These are phyloP conservation scores for Rhodotorula sp. DNA, from an alignment of 1,284 basidiomycete species.

Conservation along the genomic window DNA sequence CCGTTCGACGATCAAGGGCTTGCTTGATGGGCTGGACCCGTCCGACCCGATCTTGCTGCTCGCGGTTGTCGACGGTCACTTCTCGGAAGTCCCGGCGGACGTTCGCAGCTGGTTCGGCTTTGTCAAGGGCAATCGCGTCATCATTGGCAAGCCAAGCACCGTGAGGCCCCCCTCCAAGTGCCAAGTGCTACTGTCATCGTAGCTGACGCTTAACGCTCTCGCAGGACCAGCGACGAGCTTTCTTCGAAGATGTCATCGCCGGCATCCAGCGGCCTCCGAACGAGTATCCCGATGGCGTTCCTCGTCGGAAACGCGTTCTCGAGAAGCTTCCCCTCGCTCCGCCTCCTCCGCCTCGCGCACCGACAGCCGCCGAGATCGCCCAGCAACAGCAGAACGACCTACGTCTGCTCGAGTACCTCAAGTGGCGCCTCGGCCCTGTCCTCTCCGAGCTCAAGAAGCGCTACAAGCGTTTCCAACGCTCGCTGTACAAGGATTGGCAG, in stretches of 20 bases:
- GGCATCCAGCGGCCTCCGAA: conserved; percentile 74
- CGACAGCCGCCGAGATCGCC: conserved; percentile 77
- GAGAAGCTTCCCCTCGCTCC: conserved; percentile 86
- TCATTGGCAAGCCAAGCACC: conserved; percentile 58
- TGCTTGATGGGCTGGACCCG: conserved; percentile 85
- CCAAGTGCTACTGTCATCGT: no score
- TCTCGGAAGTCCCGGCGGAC: conserved; percentile 71
- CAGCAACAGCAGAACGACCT: conserved; percentile 79
- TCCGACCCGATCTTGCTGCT: conserved; percentile 90
- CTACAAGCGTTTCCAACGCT: conserved; percentile 85
- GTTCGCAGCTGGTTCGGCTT: conserved; percentile 89
- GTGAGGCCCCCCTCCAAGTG: conserved; percentile 45
- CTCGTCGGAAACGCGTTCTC: conserved; percentile 76
- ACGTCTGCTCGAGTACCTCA: conserved; percentile 74
- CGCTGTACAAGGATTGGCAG: conserved; percentile 64
- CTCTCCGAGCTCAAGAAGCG: conserved; percentile 87
- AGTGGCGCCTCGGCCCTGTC: conserved; percentile 81
- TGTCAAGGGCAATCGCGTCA: conserved; percentile 70
- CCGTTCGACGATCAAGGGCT: conserved; percentile 77
- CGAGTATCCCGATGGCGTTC: conserved; percentile 86
- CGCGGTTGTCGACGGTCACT: conserved; percentile 77
- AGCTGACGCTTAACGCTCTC: neutral
- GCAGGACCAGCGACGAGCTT: conserved; percentile 63
- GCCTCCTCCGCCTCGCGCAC: conserved; percentile 79
- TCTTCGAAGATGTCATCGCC: conserved; percentile 72